Conservation (phyloP, 192 early-diverging fungal genomes). For the Geranomyces michiganensis region DNA sequence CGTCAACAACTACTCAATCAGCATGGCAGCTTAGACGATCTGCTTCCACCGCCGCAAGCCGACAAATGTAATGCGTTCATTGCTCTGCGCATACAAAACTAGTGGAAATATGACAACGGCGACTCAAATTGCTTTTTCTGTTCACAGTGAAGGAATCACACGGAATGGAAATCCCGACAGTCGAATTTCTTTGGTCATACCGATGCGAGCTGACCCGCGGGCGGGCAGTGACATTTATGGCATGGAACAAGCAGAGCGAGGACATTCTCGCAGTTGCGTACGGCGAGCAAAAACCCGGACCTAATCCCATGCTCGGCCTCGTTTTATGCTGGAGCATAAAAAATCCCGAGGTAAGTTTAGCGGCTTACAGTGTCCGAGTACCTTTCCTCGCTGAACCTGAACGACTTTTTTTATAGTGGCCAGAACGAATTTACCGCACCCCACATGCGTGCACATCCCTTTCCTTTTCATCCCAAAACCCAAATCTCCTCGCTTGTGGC, state of each 20-base stretch:
- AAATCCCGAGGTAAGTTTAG: slow-evolving; percentile 56
- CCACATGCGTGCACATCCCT: slow-evolving; percentile 54
- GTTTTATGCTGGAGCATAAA: slow-evolving; percentile 61
- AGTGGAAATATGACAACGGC: neutral
- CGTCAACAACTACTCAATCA: slow-evolving; percentile 6
- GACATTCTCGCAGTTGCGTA: slow-evolving; percentile 64
- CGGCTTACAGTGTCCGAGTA: neutral
- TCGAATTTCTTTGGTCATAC: slow-evolving; percentile 58
- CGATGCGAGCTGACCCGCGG: slow-evolving; percentile 60
- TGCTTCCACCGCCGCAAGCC: neutral
- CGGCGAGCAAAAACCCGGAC: slow-evolving; percentile 44
- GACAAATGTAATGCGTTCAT: neutral
- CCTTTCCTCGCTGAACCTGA: too few species aligned
- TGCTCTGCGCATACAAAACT: neutral
- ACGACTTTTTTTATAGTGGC: slow-evolving; percentile 46
- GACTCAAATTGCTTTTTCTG: neutral
- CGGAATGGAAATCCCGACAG: slow-evolving; percentile 44
- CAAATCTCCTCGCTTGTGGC: slow-evolving; percentile 58
- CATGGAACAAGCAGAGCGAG: slow-evolving; percentile 65
- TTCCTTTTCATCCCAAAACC: slow-evolving; percentile 56
- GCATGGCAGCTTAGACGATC: slow-evolving; percentile 17
- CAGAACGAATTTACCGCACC: slow-evolving; percentile 54
- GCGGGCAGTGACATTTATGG: slow-evolving; percentile 51
- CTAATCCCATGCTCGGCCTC: slow-evolving; percentile 43
- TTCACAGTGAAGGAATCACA: neutral